Percentiles rank a stretch among this genome's conserved stretches.
Conservation (phyloP, 2,329 filamentous ascomycete species). For the Chaetomiaceae sp. region DNA sequence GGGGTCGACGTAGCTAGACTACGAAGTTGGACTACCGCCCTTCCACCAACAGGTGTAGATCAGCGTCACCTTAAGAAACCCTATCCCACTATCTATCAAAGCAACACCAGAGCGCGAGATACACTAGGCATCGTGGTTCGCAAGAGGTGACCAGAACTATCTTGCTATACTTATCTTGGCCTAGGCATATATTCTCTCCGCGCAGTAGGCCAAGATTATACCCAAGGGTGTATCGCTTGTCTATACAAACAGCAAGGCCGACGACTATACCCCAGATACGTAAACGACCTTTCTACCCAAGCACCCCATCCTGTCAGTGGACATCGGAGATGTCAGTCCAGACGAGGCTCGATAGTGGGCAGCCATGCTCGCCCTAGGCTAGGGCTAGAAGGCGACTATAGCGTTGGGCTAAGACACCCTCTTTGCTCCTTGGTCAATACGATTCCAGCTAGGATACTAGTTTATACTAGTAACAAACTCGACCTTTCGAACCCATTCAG, state of each 20-base stretch:
- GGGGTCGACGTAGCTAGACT: conserved; percentile 1
- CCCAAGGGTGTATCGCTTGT: background rate
- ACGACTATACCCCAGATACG: background rate
- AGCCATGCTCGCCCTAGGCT: conserved; percentile 11
- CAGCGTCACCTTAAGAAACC: background rate
- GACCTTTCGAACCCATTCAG: too few relatives aligned
- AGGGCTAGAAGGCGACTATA: conserved; percentile 19
- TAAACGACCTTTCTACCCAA: background rate
- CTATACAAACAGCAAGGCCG: conserved; percentile 2
- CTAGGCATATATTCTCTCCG: conserved; percentile 18
- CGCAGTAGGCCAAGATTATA: conserved; percentile 16
- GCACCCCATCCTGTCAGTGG: background rate
- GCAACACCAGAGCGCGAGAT: background rate
- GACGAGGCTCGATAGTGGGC: conserved; percentile 16
- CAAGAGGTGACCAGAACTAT: conserved; percentile 10
- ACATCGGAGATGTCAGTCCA: conserved; percentile 4
- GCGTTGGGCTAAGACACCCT: background rate
- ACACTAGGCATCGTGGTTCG: conserved; percentile 4
- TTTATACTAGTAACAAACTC: background rate
- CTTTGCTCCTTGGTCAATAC: conserved; percentile 21
- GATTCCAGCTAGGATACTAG: background rate
- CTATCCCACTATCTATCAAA: background rate
- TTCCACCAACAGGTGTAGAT: conserved; percentile 7
- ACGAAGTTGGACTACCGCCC: background rate
- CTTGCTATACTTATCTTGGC: conserved; percentile 15